Conservation (phyloP, 345 rosid genomes). For the Aurinia saxatilis region DNA sequence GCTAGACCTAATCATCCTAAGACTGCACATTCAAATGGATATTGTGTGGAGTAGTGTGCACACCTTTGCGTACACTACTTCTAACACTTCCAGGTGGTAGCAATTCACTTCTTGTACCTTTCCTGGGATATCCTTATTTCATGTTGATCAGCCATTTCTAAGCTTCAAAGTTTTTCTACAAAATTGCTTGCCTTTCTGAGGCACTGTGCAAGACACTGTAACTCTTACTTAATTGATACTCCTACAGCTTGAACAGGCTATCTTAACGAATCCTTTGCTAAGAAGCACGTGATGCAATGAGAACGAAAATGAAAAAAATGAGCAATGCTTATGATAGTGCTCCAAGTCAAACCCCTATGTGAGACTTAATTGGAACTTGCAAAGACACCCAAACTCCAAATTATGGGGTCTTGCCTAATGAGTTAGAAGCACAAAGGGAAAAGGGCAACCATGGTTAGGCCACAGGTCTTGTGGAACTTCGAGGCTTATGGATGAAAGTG, state of each 20-base stretch:
- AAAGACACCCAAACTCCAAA: slow-evolving; percentile 38
- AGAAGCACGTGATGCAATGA: slow-evolving; percentile 30
- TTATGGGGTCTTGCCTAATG: slow-evolving; percentile 35
- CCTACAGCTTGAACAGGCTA: slow-evolving; percentile 37
- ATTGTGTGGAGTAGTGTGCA: slow-evolving; percentile 35
- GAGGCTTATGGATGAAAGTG: slow-evolving; percentile 25
- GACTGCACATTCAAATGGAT: slow-evolving; percentile 46
- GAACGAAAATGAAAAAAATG: slow-evolving; percentile 25
- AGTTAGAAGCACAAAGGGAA: slow-evolving; percentile 32
- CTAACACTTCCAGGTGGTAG: slow-evolving; percentile 32
- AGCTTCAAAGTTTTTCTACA: slow-evolving; percentile 35
- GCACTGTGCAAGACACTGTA: slow-evolving; percentile 27
- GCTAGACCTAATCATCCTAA: slow-evolving; percentile 59
- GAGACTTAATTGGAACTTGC: slow-evolving; percentile 44
- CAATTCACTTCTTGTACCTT: slow-evolving; percentile 38
- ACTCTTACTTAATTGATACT: slow-evolving; percentile 34
- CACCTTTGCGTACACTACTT: slow-evolving; percentile 30
- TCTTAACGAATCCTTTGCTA: slow-evolving; percentile 40
- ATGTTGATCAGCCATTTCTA: slow-evolving; percentile 61
- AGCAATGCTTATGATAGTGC: slow-evolving; percentile 26
- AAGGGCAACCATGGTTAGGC: slow-evolving; percentile 86
- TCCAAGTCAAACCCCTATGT: slow-evolving; percentile 47
- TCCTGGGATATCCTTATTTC: slow-evolving; percentile 45
- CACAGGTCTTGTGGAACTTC: slow-evolving; percentile 49
- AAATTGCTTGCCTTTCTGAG: slow-evolving; percentile 30